Evolutionary conservation across 169 alveolate genomes (phyloP), one percentile per base, ranked within the genome.

Genomic region (Perkinsus marinus): DNA sequence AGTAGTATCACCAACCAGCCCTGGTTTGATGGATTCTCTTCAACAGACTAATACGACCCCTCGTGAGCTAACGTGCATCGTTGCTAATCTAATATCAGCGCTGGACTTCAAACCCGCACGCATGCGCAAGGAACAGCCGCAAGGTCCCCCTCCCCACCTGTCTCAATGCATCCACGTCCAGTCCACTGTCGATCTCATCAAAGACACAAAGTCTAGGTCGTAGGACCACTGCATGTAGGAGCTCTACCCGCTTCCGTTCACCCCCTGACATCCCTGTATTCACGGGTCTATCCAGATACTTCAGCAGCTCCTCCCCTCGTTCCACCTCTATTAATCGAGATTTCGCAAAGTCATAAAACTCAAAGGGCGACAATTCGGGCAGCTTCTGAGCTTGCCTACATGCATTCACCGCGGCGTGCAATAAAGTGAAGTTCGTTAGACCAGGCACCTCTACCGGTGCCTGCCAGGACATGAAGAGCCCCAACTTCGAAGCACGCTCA

Each of bases 141-240:
- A n/a, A n/a, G n/a, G n/a, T n/a, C n/a, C n/a, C n/a, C n/a, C n/a
- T n/a, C n/a, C n/a, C n/a, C 17, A 93, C 92, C 89, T 91, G 91
- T 91, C 91, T 93, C 89, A 93, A 93, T 46, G 94, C 92, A 89
- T 93, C 94, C 26, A 93, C 94, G 68, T 93, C 94, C 43, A 93
- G 89, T n/a, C 94, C 94, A 22, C 93, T 91, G 90, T 93, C 94
- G 5, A 93, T 93, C 92, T 93, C 94, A 79, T 93, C 94, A 57
- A 93, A 68, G 57, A 93, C 90, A 91, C 94, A 93, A 46, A 93
- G 90, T 39, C 92, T 36, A n/a, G 94, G 94, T 68, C 92, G 90
- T 34, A 93, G 89, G 46, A 93, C 90, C 92, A 93, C 43, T 92
- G 92, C 92, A 90, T 93, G 94, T 30, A 93, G 92, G 39, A 93